phyloP scores from a whole-genome alignment of 78 protist species.

The Dictyostelium discoideum region dicty_2.7 NC_007088.5:3634001-3634500 shows the following conservation, averaged over 20 bases:
- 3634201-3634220: slow-evolving; percentile 5
- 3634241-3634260: not conserved
- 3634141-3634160: not conserved
- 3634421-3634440: too few relatives aligned
- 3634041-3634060: slow-evolving; percentile 28
- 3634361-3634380: not conserved
- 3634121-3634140: not conserved
- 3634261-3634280: not conserved
- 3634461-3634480: not conserved
- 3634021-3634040: not conserved
- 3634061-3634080: slow-evolving; percentile 27
- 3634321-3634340: not conserved
- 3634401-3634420: not conserved
- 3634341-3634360: not conserved
- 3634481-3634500: too few relatives aligned
- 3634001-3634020: too few relatives aligned
- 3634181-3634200: slow-evolving; percentile 15
- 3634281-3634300: slow-evolving; percentile 13
- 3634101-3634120: slow-evolving; percentile 10
- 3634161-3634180: not conserved
- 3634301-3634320: not conserved
- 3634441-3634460: not conserved
- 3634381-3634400: not conserved
- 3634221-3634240: slow-evolving; percentile 3
- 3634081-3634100: not conserved